A percentile compares a stretch with the other conserved stretches of the same genome.
Evolutionary conservation across 768 basidiomycete genomes (phyloP).

Genomic region (Crassisporium funariophilum): DNA sequence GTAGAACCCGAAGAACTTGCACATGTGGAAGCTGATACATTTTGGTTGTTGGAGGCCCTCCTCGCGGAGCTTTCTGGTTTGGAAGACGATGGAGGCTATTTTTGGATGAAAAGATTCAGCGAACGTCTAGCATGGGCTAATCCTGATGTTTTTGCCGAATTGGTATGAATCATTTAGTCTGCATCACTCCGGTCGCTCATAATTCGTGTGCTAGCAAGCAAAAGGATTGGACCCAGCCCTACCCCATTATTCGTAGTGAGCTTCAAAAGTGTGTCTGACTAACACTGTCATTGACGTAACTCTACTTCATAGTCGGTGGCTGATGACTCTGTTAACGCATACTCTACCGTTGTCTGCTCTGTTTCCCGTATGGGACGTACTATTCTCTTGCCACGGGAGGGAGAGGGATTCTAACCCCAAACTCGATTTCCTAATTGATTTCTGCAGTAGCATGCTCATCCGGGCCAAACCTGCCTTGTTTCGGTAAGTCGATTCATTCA

Average conservation of each 20-base stretch:
- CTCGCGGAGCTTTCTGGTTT: conserved; percentile 73
- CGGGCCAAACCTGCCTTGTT: conserved; percentile 55
- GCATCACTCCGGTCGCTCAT: conserved; percentile 2
- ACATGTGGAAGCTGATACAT: conserved; percentile 78
- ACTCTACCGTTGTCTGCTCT: conserved; percentile 67
- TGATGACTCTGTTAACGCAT: conserved; percentile 70
- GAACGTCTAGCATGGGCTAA: conserved; percentile 66
- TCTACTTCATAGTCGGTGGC: conserved; percentile 59
- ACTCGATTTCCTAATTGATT: conserved; percentile 67
- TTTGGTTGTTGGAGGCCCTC: conserved; percentile 80
- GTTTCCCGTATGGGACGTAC: conserved; percentile 67
- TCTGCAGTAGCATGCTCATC: conserved; percentile 71
- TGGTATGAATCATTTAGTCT: conserved; percentile 42
- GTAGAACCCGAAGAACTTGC: conserved; percentile 58
- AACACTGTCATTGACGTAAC: neutral
- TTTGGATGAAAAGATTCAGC: conserved; percentile 67
- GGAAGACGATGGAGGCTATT: conserved; percentile 60
- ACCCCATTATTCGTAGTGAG: conserved; percentile 83
- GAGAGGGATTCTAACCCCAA: conserved; percentile 60
- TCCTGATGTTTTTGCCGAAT: conserved; percentile 53
- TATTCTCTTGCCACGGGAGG: conserved; percentile 62
- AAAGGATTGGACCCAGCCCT: conserved; percentile 70
- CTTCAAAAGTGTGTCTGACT: conserved; percentile 5
- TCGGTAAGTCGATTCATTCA: conserved; percentile 39
- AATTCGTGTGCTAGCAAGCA: conserved; percentile 41